These are phyloP conservation scores for Teratosphaeriaceae sp. DNA, from an alignment of 2,329 filamentous ascomycete species.

Conservation along the genomic window DNA sequence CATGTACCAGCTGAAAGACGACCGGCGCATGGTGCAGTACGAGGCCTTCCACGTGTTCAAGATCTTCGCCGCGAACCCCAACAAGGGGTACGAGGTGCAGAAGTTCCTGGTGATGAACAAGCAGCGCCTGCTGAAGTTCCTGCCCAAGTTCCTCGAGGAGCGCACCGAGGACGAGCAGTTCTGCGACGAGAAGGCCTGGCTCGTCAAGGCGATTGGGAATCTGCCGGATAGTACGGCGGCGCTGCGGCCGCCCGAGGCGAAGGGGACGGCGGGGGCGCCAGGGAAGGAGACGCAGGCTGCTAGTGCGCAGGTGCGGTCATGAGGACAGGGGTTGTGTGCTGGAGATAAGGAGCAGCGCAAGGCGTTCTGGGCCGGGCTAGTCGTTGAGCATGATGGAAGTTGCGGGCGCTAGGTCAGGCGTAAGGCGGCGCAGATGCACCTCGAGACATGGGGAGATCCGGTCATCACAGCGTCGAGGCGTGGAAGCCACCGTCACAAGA, in stretches of 20 bases:
- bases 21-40: slow-evolving; percentile 98
- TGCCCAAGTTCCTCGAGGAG: slow-evolving; percentile 89
- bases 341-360: too few species aligned
- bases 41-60: slow-evolving; percentile 99
- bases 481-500: too few species aligned
- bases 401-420: too few species aligned
- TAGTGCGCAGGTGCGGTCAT: slow-evolving; percentile 11
- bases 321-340: too few species aligned
- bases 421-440: too few species aligned
- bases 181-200: slow-evolving; percentile 92
- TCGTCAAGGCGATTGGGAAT: slow-evolving; percentile 78
- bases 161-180: slow-evolving; percentile 97
- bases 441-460: too few species aligned
- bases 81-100: slow-evolving; percentile 94
- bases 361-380: too few species aligned
- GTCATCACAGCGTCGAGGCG: too few species aligned
- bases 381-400: too few species aligned
- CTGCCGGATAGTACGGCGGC: slow-evolving; percentile 27
- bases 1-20: slow-evolving; percentile 94
- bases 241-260: slow-evolving; percentile 10
- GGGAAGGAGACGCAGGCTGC: slow-evolving; percentile 7
- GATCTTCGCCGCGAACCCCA: slow-evolving; percentile 97
- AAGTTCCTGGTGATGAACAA: slow-evolving; percentile 95
- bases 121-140: slow-evolving; percentile 79
- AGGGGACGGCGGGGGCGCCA: background rate